These are phyloP conservation scores for Endotrypanum monterogeii DNA, from an alignment of 208 protist genomes.

Conservation along the genomic window DNA sequence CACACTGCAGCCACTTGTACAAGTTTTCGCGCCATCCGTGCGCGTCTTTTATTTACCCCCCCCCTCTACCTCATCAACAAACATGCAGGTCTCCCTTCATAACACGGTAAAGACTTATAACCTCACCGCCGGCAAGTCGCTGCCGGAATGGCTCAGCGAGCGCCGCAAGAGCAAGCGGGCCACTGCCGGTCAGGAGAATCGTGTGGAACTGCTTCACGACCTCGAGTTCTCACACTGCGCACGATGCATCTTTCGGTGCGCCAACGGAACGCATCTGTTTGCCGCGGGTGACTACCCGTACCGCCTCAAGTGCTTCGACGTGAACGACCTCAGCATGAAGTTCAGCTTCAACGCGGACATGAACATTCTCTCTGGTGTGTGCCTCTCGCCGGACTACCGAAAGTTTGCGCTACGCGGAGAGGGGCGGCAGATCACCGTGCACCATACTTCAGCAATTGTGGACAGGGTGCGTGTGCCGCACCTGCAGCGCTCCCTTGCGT, in stretches of 20 bases:
- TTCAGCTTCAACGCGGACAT: conserved; percentile 92
- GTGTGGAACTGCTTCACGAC: conserved; percentile 89
- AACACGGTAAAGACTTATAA: conserved; percentile 91
- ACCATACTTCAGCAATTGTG: conserved; percentile 80
- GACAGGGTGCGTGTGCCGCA: conserved; percentile 84
- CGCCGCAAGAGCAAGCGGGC: conserved; percentile 66
- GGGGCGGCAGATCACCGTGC: conserved; percentile 82
- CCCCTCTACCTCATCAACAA: not conserved
- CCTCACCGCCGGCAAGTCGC: conserved; percentile 84
- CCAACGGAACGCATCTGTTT: conserved; percentile 86
- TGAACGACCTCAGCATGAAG: conserved; percentile 92
- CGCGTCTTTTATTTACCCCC: no score
- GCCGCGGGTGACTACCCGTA: conserved; percentile 88
- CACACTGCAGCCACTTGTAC: not conserved
- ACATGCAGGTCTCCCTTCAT: conserved; percentile 85
- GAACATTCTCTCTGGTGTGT: conserved; percentile 78
- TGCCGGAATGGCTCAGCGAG: conserved; percentile 87
- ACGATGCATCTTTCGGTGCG: conserved; percentile 75
- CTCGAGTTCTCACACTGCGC: conserved; percentile 88
- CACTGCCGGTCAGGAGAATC: conserved; percentile 52
- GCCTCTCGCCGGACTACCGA: conserved; percentile 86
- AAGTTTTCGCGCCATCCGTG: not conserved
- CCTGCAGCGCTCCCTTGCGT: conserved; percentile 78
- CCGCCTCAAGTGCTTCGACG: conserved; percentile 89
- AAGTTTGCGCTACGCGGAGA: conserved; percentile 88